Evolutionary conservation across 2,329 filamentous ascomycete species (phyloP), one percentile per base, ranked within the genome.

Genomic region (Ascochyta fabae): DNA sequence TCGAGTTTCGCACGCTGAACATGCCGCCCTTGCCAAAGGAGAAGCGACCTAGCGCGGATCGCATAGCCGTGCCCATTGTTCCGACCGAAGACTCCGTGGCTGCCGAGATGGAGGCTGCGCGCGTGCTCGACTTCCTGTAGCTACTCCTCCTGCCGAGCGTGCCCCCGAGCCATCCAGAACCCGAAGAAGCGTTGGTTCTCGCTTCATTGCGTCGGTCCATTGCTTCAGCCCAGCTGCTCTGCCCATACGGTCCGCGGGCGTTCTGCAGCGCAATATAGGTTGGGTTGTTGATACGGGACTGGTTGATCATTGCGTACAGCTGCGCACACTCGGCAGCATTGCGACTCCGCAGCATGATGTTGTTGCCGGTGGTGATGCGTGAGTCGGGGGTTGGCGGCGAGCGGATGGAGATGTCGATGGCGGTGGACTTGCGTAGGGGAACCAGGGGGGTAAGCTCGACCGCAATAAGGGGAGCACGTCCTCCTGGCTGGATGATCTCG

Each of bases 361-460:
- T 95, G 66, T 87, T 88, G 41, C 78, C 76, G 12, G 88, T 84
- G 56, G 82, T 84, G 53, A 96, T 83, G 65, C 86, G 85, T 5
- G 90, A 92, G 59, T 90, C 86, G 31, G 82, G 73, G 6, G 90
- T 89, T 24, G 93, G 89, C 1, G 91, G 91, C 6, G 94, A 97
- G 45, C 92, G 89, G 61, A 99, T 91, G 62, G 96, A 95, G 49
- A 99, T 91, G 73, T 99, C 95, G 29, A 99, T 85, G 3, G 90
- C 91, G 22, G 92, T 99, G 67, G 93, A 95, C 68, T 94, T 89
- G 60, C 94, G 87, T 58, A 98, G 87, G 64, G 93, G 89, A 7
- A 98, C 94, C 34, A 96, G 81, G 0, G 95, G 95, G 0, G 94
- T 98, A 38, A 99, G 85, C 69, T 96, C 92, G 31, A 97, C 84